Percentiles rank a stretch among this genome's conserved stretches.
phyloP scores from a whole-genome alignment of 2,329 filamentous ascomycete genomes.

The Sporothrix variecibatus region DNA sequence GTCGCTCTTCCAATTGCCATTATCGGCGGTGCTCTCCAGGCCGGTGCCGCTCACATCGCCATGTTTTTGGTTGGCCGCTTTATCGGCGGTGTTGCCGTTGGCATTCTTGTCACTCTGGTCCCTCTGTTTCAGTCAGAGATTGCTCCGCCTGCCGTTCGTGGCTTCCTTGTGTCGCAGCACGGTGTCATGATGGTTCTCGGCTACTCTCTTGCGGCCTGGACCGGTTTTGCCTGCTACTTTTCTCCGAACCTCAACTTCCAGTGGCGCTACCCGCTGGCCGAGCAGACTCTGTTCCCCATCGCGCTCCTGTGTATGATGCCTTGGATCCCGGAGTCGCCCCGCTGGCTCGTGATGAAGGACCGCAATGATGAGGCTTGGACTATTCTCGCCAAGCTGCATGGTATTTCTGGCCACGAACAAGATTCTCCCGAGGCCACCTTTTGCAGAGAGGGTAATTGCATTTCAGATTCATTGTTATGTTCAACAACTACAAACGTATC shows the following conservation, averaged over 20 bases:
- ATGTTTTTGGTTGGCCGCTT: constrained; percentile 38
- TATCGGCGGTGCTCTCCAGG: constrained; percentile 28
- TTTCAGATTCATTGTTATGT: not conserved
- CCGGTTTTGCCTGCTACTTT: constrained; percentile 44
- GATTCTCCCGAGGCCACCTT: not conserved
- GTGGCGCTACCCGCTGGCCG: constrained; percentile 48
- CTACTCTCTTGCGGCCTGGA: constrained; percentile 31
- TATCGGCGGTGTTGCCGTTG: constrained; percentile 46
- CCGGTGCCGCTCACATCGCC: constrained; percentile 28
- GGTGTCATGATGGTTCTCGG: not conserved
- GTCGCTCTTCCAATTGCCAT: constrained; percentile 19
- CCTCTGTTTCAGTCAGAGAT: constrained; percentile 39
- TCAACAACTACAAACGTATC: too few species aligned
- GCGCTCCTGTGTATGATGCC: constrained; percentile 36
- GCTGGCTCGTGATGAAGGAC: constrained; percentile 21
- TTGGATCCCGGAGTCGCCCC: constrained; percentile 23
- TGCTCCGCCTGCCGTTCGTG: constrained; percentile 36
- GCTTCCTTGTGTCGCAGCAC: constrained; percentile 38
- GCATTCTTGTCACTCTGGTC: constrained; percentile 34
- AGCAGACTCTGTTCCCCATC: constrained; percentile 44
- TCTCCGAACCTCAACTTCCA: constrained; percentile 38
- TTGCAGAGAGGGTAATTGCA: not conserved
- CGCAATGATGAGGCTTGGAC: constrained; percentile 20
- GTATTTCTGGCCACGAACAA: not conserved
- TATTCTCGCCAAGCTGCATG: constrained; percentile 9